Base-by-base conservation (phyloP, 2,329 filamentous ascomycete genomes). In the Xenoacremonium recifei region DNA sequence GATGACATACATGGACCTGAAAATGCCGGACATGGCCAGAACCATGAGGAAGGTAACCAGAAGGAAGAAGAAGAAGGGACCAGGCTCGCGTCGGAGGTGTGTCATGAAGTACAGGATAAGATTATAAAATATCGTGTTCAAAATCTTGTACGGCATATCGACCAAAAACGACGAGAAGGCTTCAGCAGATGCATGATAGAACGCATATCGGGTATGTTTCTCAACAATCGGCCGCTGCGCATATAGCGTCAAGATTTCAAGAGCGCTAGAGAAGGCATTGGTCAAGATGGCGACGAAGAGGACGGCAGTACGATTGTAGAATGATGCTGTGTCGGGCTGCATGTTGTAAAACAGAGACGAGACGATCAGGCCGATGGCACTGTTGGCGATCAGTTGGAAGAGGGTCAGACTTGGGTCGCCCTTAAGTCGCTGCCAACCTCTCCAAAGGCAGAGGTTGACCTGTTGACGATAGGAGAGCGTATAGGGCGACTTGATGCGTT, bases 21-120 rank as follows among this genome's bases (percentile, higher is more conserved):
- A 85, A 44, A 85, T 65, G 70, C 81, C 82, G 35, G 77, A 82
- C 81, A 85, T 84, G 42, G 74, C 72, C 45, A 85, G 57, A 0
- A 78, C 82, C 18, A 75, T 72, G 30, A 73, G 62, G 57, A 84
- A 70, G 3, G 69, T 66, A 20, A 75, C 58, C 0, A 76, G 47
- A 11, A 66, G 54, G 54, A 69, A 75, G 53, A 67, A 73, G 56
- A 75, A 75, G 59, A 73, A 76, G 2, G 63, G 53, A 2, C 70
- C 70, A 4, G 72, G 60, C 18, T 70, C 66, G 15, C 69, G 62
- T 13, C 66, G 63, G 1, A 76, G 56, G 7, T 70, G 64, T 3
- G 69, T 66, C 71, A 75, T 73, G 51, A 76, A 75, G 48, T 76
- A 76, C 12, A 75, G 55, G 18, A 69, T 66, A n/a, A 72, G 53